phyloP scores from a whole-genome alignment of 345 rosid species.

The Dovyalis caffra region DNA sequence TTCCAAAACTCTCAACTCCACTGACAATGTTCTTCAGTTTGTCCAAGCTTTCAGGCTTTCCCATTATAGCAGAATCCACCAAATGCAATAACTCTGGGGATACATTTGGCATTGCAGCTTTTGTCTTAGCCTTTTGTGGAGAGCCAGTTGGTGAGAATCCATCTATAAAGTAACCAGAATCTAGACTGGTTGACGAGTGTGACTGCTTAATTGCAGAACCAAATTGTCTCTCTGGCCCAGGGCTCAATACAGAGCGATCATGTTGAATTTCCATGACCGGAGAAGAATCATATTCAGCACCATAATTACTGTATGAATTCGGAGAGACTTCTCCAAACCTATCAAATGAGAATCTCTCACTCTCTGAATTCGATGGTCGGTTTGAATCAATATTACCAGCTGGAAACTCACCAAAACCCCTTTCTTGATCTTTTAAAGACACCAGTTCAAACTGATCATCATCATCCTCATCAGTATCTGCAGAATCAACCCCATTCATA shows the following conservation, averaged over 20 bases:
- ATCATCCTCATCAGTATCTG: slow-evolving; percentile 32
- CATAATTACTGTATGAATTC: slow-evolving; percentile 28
- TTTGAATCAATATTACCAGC: slow-evolving; percentile 34
- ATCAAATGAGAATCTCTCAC: slow-evolving; percentile 36
- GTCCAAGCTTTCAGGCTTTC: slow-evolving; percentile 86
- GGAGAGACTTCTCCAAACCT: slow-evolving; percentile 38
- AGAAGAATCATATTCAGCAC: slow-evolving; percentile 41
- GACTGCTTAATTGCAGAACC: slow-evolving; percentile 45
- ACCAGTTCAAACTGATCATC: slow-evolving; percentile 86
- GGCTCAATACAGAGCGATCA: slow-evolving; percentile 50
- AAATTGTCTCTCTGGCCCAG: slow-evolving; percentile 50
- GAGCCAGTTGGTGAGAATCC: slow-evolving; percentile 62
- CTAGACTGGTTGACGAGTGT: slow-evolving; percentile 51
- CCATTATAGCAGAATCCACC: slow-evolving; percentile 99
- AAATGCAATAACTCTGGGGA: slow-evolving; percentile 97
- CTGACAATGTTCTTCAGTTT: slow-evolving; percentile 84
- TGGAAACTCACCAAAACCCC: slow-evolving; percentile 31
- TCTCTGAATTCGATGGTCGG: slow-evolving; percentile 43
- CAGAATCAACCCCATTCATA: slow-evolving; percentile 34
- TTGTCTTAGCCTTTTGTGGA: slow-evolving; percentile 64
- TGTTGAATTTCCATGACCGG: slow-evolving; percentile 36
- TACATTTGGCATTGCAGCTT: slow-evolving; percentile 78
- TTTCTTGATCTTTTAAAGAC: slow-evolving; percentile 67
- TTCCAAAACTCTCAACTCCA: slow-evolving; percentile 71
- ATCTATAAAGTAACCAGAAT: slow-evolving; percentile 44